phyloP scores from a whole-genome alignment of 139 green algal genomes.

The Trebouxia sp. region DNA sequence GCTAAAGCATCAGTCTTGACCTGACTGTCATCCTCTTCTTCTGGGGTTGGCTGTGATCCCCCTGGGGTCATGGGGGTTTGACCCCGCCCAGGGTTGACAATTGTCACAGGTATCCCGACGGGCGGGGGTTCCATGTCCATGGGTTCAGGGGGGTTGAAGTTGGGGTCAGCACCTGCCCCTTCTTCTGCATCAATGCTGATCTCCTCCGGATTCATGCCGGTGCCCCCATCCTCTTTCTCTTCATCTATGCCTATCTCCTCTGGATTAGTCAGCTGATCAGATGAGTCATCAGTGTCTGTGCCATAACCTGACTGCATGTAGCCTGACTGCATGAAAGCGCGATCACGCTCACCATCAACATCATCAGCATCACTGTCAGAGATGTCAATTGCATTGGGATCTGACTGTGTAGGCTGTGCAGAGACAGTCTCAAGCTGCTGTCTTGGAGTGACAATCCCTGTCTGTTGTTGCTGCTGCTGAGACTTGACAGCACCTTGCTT shows the following conservation, averaged over 20 bases:
- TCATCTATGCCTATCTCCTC: constrained; percentile 21
- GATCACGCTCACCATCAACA: neutral
- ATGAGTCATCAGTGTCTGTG: neutral
- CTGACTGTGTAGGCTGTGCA: neutral
- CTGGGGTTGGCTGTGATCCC: neutral
- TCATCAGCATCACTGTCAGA: neutral
- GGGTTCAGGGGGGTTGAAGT: neutral
- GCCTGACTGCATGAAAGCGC: neutral
- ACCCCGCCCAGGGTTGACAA: neutral
- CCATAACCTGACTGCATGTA: constrained; percentile 6
- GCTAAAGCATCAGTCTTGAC: constrained; percentile 16
- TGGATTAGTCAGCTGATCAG: neutral
- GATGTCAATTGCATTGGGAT: neutral
- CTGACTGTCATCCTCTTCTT: neutral
- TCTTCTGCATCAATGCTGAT: too few relatives aligned
- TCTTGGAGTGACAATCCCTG: too few relatives aligned
- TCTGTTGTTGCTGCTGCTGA: too few relatives aligned
- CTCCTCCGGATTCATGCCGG: too few relatives aligned
- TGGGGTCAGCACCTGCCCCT: too few relatives aligned
- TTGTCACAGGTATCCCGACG: neutral
- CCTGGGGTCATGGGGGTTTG: neutral
- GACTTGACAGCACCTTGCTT: too few relatives aligned
- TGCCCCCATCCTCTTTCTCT: neutral
- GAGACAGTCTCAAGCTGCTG: too few relatives aligned
- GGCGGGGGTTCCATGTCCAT: neutral